Percentiles rank a stretch among this genome's conserved stretches.
Conservation (phyloP, 164 flowering plant species). For the Platanus orientalis region DNA sequence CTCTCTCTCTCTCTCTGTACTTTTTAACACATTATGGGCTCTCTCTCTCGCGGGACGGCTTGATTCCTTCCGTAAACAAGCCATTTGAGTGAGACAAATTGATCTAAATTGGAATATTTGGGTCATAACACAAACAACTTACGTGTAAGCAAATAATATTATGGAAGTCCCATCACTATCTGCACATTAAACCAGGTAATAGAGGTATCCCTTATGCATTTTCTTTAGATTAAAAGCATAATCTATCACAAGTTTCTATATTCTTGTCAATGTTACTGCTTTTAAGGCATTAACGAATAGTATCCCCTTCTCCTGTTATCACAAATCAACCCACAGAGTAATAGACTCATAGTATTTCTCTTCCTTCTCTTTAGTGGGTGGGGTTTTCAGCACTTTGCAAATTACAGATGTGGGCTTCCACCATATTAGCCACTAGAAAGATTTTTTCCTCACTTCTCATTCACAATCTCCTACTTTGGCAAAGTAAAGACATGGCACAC, state of each 20-base stretch:
- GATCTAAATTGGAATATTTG: too few species aligned
- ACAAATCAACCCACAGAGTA: neutral
- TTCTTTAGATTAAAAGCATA: too few species aligned
- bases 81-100: too few species aligned
- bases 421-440: neutral
- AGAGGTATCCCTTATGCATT: too few species aligned
- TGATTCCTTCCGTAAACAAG: too few species aligned
- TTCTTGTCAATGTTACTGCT: neutral
- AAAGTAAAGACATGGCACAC: neutral
- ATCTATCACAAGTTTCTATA: slow-evolving; percentile 3
- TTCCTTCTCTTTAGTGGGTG: neutral
- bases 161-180: too few species aligned
- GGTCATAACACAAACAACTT: too few species aligned
- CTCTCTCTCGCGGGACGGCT: too few species aligned
- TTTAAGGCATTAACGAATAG: slow-evolving; percentile 2
- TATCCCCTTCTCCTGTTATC: neutral
- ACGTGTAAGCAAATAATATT: too few species aligned
- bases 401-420: neutral
- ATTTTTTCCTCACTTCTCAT: neutral
- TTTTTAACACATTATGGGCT: too few species aligned
- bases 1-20: too few species aligned
- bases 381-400: neutral
- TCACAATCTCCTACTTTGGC: neutral
- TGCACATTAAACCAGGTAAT: too few species aligned
- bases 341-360: neutral